Evolutionary conservation across 2,329 filamentous ascomycete genomes (phyloP), one percentile per base, ranked within the genome.

Genomic region (Aspergillus oerlinghausenensis): DNA sequence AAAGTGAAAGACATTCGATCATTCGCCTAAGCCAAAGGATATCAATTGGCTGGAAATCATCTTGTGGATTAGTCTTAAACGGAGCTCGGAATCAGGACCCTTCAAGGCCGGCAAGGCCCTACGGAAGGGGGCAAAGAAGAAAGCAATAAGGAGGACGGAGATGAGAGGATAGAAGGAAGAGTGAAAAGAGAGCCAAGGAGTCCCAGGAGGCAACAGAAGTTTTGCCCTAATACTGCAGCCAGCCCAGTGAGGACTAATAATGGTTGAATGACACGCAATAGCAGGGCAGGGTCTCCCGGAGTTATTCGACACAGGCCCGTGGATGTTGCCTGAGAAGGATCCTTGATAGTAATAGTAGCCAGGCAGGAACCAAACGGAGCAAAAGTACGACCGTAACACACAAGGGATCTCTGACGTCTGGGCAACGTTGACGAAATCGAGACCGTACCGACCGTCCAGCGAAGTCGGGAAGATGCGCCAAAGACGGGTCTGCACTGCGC

Each of bases 391-490:
- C 8, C 21, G 23, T 14, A 49, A 19, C 26, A 47, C 29, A 51
- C 35, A 40, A 23, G 11, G 54, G 28, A 43, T 48, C 21, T 21
- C 49, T 57, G 55, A 52, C 48, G 55, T 55, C 42, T 54, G 52
- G 43, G 49, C 52, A 52, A 55, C 55, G 55, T 55, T 52, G 29
- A 50, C 10, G 9, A 17, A 21, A 45, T 50, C 54, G 29, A 52
- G 49, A 55, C 49, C 32, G 38, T 25, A 47, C 45, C 45, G 45
- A 32, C 17, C 17, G 52, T 48, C 29, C 42, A n/a, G 48, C 42
- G 42, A 45, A 6, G n/a, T 26, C 47, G 38, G 17, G 21, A 49
- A 35, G 29, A 49, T 45, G 45, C 45, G 21, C 51, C 17, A n/a
- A 6, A 17, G 45, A 43, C 35, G 26, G 40, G 52, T 26, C 28